Evolutionary conservation across 2,329 filamentous ascomycete genomes (phyloP).

Genomic region (Fusarium torulosum): DNA sequence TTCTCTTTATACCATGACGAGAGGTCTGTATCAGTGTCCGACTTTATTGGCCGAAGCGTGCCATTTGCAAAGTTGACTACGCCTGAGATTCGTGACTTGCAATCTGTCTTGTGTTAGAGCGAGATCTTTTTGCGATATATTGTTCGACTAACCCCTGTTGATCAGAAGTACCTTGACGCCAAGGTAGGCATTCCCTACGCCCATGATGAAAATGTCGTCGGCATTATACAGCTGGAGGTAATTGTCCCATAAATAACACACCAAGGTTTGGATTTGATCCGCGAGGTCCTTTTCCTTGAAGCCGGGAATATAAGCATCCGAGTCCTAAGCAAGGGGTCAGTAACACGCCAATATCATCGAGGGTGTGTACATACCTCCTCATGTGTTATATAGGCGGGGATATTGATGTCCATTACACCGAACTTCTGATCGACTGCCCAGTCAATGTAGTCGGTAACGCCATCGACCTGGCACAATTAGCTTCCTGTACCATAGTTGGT

Average conservation of each 20-base stretch:
- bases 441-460: slow-evolving; percentile 81
- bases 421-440: slow-evolving; percentile 85
- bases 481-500: neutral
- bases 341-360: neutral
- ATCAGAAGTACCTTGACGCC: slow-evolving; percentile 86
- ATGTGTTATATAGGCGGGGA: slow-evolving; percentile 81
- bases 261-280: slow-evolving; percentile 76
- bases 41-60: slow-evolving; percentile 80
- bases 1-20: slow-evolving; percentile 87
- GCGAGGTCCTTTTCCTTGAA: slow-evolving; percentile 64
- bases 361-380: slow-evolving; percentile 63
- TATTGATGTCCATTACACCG: slow-evolving; percentile 90
- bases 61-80: slow-evolving; percentile 87
- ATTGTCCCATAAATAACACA: slow-evolving; percentile 95
- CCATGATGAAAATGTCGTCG: slow-evolving; percentile 85
- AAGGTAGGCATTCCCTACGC: slow-evolving; percentile 88
- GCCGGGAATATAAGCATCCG: slow-evolving; percentile 61
- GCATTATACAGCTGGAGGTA: slow-evolving; percentile 84
- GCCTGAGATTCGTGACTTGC: slow-evolving; percentile 75
- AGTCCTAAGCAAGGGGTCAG: slow-evolving; percentile 55
- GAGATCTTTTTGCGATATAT: slow-evolving; percentile 2
- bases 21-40: slow-evolving; percentile 79
- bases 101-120: slow-evolving; percentile 58
- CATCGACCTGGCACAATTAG: slow-evolving; percentile 75
- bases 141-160: slow-evolving; percentile 70